Percentiles rank a stretch among this genome's conserved stretches.
Conservation (phyloP, 2,329 filamentous ascomycete species). For the Hypoxylon sp. region DNA sequence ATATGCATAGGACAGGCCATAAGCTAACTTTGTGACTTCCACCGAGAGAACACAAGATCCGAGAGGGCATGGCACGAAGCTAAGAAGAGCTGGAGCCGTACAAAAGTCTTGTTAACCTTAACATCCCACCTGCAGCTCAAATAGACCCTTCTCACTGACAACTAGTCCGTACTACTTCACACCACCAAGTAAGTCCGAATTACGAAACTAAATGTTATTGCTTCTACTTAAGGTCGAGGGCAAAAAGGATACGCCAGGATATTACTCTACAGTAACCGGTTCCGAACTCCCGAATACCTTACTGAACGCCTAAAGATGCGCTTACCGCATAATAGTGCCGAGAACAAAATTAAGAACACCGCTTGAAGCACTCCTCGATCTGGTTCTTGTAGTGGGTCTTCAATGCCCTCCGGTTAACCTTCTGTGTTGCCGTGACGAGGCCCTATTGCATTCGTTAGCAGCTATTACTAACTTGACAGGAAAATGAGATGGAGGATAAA, state of each 20-base stretch:
- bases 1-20: too few species aligned
- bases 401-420: slow-evolving; percentile 68
- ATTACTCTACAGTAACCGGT: slow-evolving; percentile 16
- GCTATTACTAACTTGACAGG: not conserved
- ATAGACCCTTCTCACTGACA: not conserved
- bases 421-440: slow-evolving; percentile 72
- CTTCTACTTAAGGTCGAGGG: not conserved
- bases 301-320: slow-evolving; percentile 7
- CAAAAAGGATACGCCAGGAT: slow-evolving; percentile 8
- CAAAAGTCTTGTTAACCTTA: not conserved
- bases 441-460: slow-evolving; percentile 57
- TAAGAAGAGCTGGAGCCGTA: not conserved
- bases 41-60: not conserved
- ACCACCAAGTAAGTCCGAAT: not conserved
- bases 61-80: not conserved
- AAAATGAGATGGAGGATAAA: slow-evolving; percentile 1
- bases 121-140: not conserved
- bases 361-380: slow-evolving; percentile 60
- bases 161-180: too few species aligned
- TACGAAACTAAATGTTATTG: not conserved
- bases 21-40: too few species aligned
- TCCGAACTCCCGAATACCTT: slow-evolving; percentile 5
- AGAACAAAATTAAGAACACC: slow-evolving; percentile 24
- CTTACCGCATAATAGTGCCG: not conserved
- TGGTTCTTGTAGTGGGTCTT: slow-evolving; percentile 65